Conservation (phyloP, 1,139 yeast species). For the Citeromyces hawaiiensis region DNA sequence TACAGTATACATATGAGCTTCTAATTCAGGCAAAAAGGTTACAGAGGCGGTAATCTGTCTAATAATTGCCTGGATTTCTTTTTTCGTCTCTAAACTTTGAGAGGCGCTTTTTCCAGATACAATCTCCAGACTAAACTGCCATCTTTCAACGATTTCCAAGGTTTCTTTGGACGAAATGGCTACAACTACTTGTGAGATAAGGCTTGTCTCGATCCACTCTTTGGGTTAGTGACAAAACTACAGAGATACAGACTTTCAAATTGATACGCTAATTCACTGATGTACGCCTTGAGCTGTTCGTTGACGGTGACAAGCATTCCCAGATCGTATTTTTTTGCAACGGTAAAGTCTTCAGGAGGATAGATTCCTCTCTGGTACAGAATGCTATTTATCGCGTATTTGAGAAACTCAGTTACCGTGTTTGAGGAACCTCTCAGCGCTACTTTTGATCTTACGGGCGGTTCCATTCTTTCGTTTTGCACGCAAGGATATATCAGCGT, state of each 20-base stretch:
- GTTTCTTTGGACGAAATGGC: slow-evolving; percentile 58
- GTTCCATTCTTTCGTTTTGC: slow-evolving; percentile 3
- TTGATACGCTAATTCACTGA: slow-evolving; percentile 58
- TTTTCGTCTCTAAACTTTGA: slow-evolving; percentile 40
- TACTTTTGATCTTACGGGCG: slow-evolving; percentile 35
- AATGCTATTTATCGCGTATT: slow-evolving; percentile 63
- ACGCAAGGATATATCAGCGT: not conserved
- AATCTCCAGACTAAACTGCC: slow-evolving; percentile 68
- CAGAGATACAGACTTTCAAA: slow-evolving; percentile 31
- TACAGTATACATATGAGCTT: slow-evolving; percentile 61
- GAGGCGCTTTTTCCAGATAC: slow-evolving; percentile 8
- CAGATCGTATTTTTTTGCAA: slow-evolving; percentile 71
- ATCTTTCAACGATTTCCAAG: slow-evolving; percentile 63
- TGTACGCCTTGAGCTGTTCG: slow-evolving; percentile 63
- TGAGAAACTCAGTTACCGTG: slow-evolving; percentile 72
- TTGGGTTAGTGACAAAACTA: not conserved
- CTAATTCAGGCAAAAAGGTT: slow-evolving; percentile 67
- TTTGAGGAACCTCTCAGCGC: slow-evolving; percentile 71
- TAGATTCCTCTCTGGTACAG: slow-evolving; percentile 85
- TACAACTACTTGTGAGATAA: slow-evolving; percentile 55
- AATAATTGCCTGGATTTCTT: slow-evolving; percentile 72
- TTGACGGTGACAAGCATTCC: slow-evolving; percentile 64
- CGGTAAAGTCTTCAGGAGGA: slow-evolving; percentile 76
- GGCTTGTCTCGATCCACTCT: slow-evolving; percentile 66
- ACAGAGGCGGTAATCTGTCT: slow-evolving; percentile 86